Evolutionary conservation across 2,329 filamentous ascomycete species (phyloP).

Genomic region (Fusarium beomiforme): DNA sequence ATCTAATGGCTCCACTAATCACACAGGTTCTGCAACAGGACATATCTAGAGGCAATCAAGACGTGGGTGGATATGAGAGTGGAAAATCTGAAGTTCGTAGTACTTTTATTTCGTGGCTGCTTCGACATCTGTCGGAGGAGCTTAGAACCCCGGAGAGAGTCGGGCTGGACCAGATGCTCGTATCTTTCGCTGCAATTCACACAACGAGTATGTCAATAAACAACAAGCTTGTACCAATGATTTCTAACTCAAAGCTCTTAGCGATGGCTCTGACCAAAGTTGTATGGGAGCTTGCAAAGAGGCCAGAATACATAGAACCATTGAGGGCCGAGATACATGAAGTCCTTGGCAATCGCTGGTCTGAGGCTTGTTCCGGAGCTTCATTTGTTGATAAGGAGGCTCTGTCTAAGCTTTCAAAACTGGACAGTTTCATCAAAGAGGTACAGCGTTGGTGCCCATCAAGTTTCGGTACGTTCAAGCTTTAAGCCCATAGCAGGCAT

Average conservation of each 20-base stretch:
- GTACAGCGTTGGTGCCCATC: background rate
- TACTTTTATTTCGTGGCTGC: background rate
- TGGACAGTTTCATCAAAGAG: background rate
- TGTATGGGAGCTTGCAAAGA: background rate
- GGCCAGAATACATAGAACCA: background rate
- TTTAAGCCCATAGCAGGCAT: fast-evolving
- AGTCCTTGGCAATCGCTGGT: background rate
- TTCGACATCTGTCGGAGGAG: background rate
- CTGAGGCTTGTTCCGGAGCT: fast-evolving
- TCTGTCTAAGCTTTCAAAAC: background rate
- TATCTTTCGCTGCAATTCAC: background rate
- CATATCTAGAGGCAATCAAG: no score
- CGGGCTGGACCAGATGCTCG: background rate
- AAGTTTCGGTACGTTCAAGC: background rate
- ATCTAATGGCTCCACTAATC: background rate
- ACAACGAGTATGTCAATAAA: background rate
- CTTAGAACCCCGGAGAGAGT: background rate
- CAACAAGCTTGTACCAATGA: fast-evolving
- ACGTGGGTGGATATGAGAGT: no score
- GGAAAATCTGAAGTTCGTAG: fast-evolving
- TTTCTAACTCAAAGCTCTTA: fast-evolving
- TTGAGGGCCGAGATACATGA: background rate
- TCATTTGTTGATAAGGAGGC: background rate
- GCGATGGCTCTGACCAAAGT: background rate
- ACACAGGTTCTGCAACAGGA: fast-evolving